phyloP scores from a whole-genome alignment of 140 eudicot species.

The Senecio squalidus region DNA sequence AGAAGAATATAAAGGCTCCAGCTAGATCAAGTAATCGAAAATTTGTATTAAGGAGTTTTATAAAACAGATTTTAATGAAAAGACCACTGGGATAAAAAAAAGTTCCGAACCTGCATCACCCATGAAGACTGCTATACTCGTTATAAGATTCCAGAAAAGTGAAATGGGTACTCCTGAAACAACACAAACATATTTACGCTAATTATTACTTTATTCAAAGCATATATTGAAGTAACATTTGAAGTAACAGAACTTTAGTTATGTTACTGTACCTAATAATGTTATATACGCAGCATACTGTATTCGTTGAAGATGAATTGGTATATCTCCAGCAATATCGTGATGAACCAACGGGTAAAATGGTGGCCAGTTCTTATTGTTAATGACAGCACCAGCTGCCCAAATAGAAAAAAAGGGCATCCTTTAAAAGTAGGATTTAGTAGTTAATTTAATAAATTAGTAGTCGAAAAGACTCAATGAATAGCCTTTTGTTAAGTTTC shows the following conservation, averaged over 20 bases:
- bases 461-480: no score
- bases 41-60: neutral
- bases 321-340: slow-evolving; percentile 91
- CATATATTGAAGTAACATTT: no score
- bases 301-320: slow-evolving; percentile 69
- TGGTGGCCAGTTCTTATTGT: slow-evolving; percentile 90
- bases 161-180: slow-evolving; percentile 55
- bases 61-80: neutral
- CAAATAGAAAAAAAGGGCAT: neutral
- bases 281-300: slow-evolving; percentile 91
- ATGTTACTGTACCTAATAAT: slow-evolving; percentile 48
- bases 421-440: neutral
- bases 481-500: no score
- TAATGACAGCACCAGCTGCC: slow-evolving; percentile 78
- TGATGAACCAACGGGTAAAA: slow-evolving; percentile 94
- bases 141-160: slow-evolving; percentile 77
- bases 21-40: slow-evolving; percentile 18
- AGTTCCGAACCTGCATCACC: slow-evolving; percentile 65
- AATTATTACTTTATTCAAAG: neutral
- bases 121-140: slow-evolving; percentile 67
- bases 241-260: neutral
- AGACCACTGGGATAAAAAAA: neutral
- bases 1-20: slow-evolving; percentile 62
- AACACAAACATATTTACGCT: neutral
- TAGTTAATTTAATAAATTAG: neutral